Base-by-base conservation (phyloP, 768 basidiomycete species). In the Russula emetica region DNA sequence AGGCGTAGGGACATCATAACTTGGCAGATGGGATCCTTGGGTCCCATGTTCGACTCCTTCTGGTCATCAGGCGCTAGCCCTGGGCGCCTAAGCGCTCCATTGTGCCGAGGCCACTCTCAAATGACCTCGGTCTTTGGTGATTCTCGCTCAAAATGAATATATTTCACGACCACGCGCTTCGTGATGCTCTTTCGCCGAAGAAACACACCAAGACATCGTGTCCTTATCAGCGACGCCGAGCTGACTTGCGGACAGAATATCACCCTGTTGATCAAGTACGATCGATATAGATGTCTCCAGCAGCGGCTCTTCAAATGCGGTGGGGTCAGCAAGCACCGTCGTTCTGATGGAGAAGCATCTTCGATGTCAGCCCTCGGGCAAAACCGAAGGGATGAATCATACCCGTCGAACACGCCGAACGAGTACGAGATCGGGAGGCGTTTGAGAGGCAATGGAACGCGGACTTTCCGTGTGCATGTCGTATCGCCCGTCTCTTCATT, bases 291-390 rank as follows among this genome's bases (percentile, higher is more conserved):
- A 80, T 0, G 91, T 86, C 16, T 89, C 85, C 58, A 94, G 82
- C 8, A 97, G 79, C 0, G 92, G 89, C 68, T 94, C 88, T 76
- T 98, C 96, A 73, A 96, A 97, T 1, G 92, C 80, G 0, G 92
- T 89, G 0, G 94, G 91, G 74, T 98, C 96, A 0, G 86, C 79
- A 5, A 98, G 76, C 11, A 95, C 72, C 28, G 83, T 78, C 55
- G 82, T 81, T 36, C 88, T 90, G 69, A 47, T 45, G 63, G 18
- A 26, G n/a, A 36, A 64, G 40, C 24, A 26, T 10, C 32, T 20
- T 20, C 18, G 2, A 60, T 24, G n/a, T 64, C 60, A 55, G 55
- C 26, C 22, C n/a, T 38, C 45, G 20, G 30, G 14, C 13, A 16
- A 26, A 49, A n/a, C 34, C 63, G 51, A 53, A 16, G 55, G 49